A percentile compares a stretch with the other conserved stretches of the same genome.
phyloP scores from a whole-genome alignment of 2,329 filamentous ascomycete species.

The Botrytis medusae region DNA sequence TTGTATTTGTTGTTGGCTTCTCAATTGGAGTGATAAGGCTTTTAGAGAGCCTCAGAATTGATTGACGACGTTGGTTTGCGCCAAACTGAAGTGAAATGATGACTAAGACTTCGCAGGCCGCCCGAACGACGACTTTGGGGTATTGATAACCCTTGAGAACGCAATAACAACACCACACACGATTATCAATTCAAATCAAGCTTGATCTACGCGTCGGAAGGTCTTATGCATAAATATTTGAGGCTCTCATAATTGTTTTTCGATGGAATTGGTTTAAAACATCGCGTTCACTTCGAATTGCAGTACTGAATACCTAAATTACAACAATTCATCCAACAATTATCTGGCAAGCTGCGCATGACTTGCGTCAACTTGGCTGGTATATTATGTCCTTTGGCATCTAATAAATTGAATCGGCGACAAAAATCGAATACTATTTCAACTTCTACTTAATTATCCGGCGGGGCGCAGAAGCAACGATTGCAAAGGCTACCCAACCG shows the following conservation, averaged over 20 bases:
- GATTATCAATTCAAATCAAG: slow-evolving; percentile 33
- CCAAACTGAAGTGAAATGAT: slow-evolving; percentile 20
- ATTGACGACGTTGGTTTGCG: slow-evolving; percentile 31
- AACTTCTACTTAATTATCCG: neutral
- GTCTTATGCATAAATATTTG: slow-evolving; percentile 27
- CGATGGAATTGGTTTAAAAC: slow-evolving; percentile 29
- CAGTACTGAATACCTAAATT: slow-evolving; percentile 16
- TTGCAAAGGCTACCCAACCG: neutral
- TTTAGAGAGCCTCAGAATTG: slow-evolving; percentile 19
- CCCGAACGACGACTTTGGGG: slow-evolving; percentile 30
- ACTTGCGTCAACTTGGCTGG: neutral
- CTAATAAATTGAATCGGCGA: slow-evolving; percentile 3
- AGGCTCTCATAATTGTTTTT: slow-evolving; percentile 30
- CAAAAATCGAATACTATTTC: neutral
- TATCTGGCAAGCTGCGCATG: slow-evolving; percentile 19
- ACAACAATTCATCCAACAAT: slow-evolving; percentile 23
- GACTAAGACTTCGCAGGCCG: slow-evolving; percentile 25
- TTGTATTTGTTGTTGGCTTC: slow-evolving; percentile 29
- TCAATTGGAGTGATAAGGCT: slow-evolving; percentile 27
- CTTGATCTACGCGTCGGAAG: slow-evolving; percentile 40
- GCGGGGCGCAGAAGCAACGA: slow-evolving; percentile 9
- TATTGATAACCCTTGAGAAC: slow-evolving; percentile 22
- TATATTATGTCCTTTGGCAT: neutral
- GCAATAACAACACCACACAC: slow-evolving; percentile 35
- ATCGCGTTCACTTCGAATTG: slow-evolving; percentile 30